Percentiles rank a stretch among this genome's conserved stretches.
Conservation (phyloP, 2,329 filamentous ascomycete species). For the Fusarium sp. region DNA sequence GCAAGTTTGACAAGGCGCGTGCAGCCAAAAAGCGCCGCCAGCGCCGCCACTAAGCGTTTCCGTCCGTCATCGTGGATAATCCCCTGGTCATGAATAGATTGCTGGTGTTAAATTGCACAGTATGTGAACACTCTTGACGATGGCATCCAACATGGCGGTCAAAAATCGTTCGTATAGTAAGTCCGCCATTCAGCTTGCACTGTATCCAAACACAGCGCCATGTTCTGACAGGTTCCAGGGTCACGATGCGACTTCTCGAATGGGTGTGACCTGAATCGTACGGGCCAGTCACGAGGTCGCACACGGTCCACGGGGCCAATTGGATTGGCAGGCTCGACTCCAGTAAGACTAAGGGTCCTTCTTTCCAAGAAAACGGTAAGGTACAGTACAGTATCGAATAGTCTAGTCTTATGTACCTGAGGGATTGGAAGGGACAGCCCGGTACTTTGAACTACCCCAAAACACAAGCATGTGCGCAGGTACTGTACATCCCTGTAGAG, state of each 20-base stretch:
- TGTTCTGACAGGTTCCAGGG: constrained; percentile 32
- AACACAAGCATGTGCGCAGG: constrained; percentile 5
- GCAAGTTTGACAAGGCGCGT: constrained; percentile 2
- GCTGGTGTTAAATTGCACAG: constrained; percentile 7
- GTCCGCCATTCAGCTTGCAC: constrained; percentile 27
- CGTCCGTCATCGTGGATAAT: constrained; percentile 18
- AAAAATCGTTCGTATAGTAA: constrained; percentile 24
- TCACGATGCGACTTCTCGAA: constrained; percentile 36
- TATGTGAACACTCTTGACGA: constrained; percentile 11
- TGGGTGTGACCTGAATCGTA: constrained; percentile 29
- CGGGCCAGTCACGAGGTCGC: constrained; percentile 44
- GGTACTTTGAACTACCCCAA: constrained; percentile 21
- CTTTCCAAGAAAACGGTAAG: constrained; percentile 23
- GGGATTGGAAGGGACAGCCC: not conserved
- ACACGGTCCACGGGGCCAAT: constrained; percentile 45
- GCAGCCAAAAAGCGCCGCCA: constrained; percentile 10
- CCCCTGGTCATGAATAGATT: constrained; percentile 22
- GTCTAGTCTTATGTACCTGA: not conserved
- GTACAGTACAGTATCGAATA: constrained; percentile 1
- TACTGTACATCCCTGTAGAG: not conserved
- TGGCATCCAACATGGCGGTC: constrained; percentile 29
- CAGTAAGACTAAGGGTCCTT: constrained; percentile 4
- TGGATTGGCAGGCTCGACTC: constrained; percentile 37
- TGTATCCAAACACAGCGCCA: constrained; percentile 22
- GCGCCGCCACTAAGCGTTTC: constrained; percentile 31